Base-by-base conservation (phyloP, 768 basidiomycete genomes). In the Imleria badia region DNA sequence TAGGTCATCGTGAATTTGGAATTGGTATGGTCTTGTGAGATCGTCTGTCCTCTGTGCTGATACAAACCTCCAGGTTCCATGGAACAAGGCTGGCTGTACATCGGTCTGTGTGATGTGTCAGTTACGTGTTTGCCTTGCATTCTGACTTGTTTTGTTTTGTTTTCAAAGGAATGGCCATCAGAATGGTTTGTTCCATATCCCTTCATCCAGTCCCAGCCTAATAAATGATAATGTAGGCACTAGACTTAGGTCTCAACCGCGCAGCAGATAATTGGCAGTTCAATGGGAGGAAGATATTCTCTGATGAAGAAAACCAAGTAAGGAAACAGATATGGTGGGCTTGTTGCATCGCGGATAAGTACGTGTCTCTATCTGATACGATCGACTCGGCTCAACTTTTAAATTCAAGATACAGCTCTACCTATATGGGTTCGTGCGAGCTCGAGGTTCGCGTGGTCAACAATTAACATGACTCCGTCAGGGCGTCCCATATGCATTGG, bases 11-110 rank as follows among this genome's bases (percentile, higher is more conserved):
- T 6, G 91, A 94, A 73, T 88, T 93, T 66, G 94, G 94, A 14
- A 86, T 91, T 34, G 91, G 89, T 63, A 77, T 73, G 69, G 42
- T 23, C 26, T 23, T 36, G 15, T 47, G n/a, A 14, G 20, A 14
- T 42, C n/a, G n/a, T 36, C 33, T 23, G 12, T 40, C 34, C 19
- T 46, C 17, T 39, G 8, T 53, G 30, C 59, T 71, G 31, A 68
- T n/a, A 26, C 19, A 20, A 42, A 23, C 33, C 35, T 49, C 30
- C 56, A 78, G 78, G 79, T 29, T 75, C 77, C 14, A 91, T 91
- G 87, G 87, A 90, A 56, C 86, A 89, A 66, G 89, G 87, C 1
- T 95, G 93, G 93, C 76, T 91, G 44, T 89, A 87, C 63, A 83
- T 86, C 58, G 89, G 89, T 86, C 52, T 42, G 26, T 26, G 52